A percentile compares a stretch with the other conserved stretches of the same genome.
Conservation (phyloP, 768 basidiomycete genomes). For the Pleurotus ostreatus region DNA sequence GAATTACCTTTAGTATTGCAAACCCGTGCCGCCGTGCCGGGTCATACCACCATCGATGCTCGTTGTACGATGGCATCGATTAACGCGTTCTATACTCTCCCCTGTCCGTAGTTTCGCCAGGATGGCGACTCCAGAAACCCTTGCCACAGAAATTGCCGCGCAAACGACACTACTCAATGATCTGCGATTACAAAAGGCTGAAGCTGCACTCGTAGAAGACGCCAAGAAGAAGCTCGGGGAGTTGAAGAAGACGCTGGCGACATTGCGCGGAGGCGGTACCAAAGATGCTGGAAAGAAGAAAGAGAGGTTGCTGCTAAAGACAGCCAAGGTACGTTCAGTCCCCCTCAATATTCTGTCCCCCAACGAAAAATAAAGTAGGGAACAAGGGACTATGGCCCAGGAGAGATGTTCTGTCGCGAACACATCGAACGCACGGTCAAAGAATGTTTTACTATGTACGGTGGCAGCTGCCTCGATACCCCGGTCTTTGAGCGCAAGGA, state of each 20-base stretch:
- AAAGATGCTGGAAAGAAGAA: constrained; percentile 57
- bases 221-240: constrained; percentile 69
- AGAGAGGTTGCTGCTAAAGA: constrained; percentile 79
- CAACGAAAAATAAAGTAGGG: constrained; percentile 47
- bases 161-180: constrained; percentile 60
- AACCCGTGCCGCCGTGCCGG: too few relatives aligned
- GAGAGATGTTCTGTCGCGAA: constrained; percentile 88
- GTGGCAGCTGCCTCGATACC: constrained; percentile 91
- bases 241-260: constrained; percentile 51
- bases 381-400: constrained; percentile 90
- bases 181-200: constrained; percentile 52
- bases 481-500: constrained; percentile 99
- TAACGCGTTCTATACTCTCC: not conserved
- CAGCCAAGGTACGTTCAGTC: constrained; percentile 70
- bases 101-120: not conserved
- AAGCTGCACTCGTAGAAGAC: constrained; percentile 48
- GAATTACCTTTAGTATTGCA: too few relatives aligned
- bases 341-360: constrained; percentile 8
- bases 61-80: not conserved
- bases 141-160: constrained; percentile 51
- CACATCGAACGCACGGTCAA: constrained; percentile 88
- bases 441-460: constrained; percentile 83
- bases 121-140: constrained; percentile 25
- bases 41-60: too few relatives aligned
- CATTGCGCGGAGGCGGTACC: constrained; percentile 33